phyloP scores from a whole-genome alignment of 768 basidiomycete species.

The Tulasnella sp. region DNA sequence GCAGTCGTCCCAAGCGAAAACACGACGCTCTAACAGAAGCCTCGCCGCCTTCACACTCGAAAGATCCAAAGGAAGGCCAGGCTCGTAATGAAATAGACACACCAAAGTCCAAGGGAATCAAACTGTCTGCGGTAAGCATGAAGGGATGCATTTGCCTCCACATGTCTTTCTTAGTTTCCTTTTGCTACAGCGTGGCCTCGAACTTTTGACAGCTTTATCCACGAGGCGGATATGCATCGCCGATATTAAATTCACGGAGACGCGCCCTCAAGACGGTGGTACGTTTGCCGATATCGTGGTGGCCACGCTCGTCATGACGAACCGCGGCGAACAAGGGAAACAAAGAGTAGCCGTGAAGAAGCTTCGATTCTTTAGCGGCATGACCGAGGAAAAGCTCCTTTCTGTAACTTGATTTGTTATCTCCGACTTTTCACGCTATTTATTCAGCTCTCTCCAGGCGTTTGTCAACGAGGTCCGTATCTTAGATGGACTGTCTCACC shows the following conservation, averaged over 20 bases:
- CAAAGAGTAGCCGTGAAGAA: neutral
- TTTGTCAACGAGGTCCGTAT: too few relatives aligned
- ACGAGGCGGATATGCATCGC: neutral
- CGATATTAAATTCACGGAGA: neutral
- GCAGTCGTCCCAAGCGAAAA: neutral
- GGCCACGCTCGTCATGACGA: neutral
- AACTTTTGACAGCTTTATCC: neutral
- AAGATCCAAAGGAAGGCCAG: neutral
- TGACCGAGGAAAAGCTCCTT: neutral
- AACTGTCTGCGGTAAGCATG: neutral
- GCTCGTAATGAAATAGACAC: neutral
- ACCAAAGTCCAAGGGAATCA: neutral
- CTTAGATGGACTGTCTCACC: too few relatives aligned
- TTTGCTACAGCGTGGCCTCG: neutral
- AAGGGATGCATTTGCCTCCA: neutral
- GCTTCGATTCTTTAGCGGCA: neutral
- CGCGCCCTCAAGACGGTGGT: neutral
- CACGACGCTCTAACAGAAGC: neutral
- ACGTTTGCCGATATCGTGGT: neutral
- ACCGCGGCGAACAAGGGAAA: too few relatives aligned
- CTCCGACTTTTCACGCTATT: too few relatives aligned
- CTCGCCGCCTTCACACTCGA: too few relatives aligned
- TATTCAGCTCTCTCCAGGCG: too few relatives aligned
- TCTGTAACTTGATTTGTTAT: too few relatives aligned
- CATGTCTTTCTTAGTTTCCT: neutral